Conservation (phyloP, 139 green algal genomes). For the Chlamydomonas eustigma region DNA sequence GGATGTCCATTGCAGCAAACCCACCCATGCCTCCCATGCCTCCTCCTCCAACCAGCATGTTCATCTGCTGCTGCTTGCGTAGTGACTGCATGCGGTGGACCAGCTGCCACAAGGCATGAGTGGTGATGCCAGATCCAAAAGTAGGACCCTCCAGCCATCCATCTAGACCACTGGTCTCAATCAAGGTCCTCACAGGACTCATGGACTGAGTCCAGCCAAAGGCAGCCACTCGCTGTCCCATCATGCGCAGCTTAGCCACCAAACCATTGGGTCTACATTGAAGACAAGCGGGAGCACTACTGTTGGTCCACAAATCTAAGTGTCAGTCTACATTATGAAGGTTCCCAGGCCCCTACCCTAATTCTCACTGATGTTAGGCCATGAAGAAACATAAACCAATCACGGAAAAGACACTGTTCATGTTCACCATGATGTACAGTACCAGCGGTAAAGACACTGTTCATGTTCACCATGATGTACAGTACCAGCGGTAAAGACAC, state of each 20-base stretch:
- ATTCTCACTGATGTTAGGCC: too few relatives aligned
- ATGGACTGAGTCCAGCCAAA: constrained; percentile 35
- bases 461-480: too few relatives aligned
- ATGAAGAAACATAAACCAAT: too few relatives aligned
- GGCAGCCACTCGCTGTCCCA: constrained; percentile 25
- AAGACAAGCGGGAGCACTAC: too few relatives aligned
- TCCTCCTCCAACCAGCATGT: constrained; percentile 7
- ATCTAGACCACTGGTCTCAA: constrained; percentile 36
- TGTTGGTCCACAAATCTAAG: too few relatives aligned
- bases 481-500: too few relatives aligned
- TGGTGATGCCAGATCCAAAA: constrained; percentile 30
- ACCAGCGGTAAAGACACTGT: too few relatives aligned
- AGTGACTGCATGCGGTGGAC: constrained; percentile 36
- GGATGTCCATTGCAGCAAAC: not conserved
- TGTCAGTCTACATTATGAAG: too few relatives aligned
- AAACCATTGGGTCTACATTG: constrained; percentile 12
- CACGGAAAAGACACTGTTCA: too few relatives aligned
- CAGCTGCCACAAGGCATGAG: constrained; percentile 15
- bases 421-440: too few relatives aligned
- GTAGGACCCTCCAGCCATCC: constrained; percentile 44
- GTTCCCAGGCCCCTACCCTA: too few relatives aligned
- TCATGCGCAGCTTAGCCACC: constrained; percentile 11
- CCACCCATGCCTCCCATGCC: constrained; percentile 20
- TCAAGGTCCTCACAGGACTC: constrained; percentile 35
- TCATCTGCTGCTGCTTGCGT: not conserved